Base-by-base conservation (phyloP, 257 asterid species). In the Nicotiana undulata region DNA sequence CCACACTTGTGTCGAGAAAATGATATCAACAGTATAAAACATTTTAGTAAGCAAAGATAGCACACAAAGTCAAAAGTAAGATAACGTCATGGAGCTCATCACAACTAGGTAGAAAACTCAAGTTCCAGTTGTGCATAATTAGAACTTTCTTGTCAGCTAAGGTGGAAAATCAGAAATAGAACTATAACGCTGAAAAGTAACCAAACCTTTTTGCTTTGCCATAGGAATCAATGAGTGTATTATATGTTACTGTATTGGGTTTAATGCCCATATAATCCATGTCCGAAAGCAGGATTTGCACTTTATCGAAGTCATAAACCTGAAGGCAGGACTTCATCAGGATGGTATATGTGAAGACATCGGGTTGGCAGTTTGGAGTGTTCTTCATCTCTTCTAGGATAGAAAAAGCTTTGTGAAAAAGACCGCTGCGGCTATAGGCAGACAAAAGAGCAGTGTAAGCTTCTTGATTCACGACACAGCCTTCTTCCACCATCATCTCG, bases 401-500 rank as follows among this genome's bases (percentile, higher is more conserved):
- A 70, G 93, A 85, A 87, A 90, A 93, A 16, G 98, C 98, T 83
- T 86, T 83, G 18, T 84, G 88, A 20, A 95, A 89, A 77, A 58
- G 82, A 63, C 93, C 95, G 83, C 96, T 93, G 34, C 98, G 92
- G 76, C 98, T 90, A 80, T 95, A 95, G 80, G 99, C 97, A n/a
- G 97, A 92, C 87, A 93, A 86, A 79, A 95, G 93, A 84, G 99
- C 99, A 78, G 98, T 95, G 86, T 85, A 95, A 85, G 92, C 93
- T 88, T 93, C 98, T 74, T 84, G 90, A 85, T 89, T 93, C 85
- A 89, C 84, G 24, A 58, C 84, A 85, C 98, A 95, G 17, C 97
- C 97, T 86, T 95, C 99, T 60, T 93, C 97, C 60, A 87, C 80
- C 97, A 95, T 92, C 85, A 89, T 91, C 86, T 92, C 92, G 75